Evolutionary conservation across 306 rosid genomes (phyloP).

Genomic region (Gillenia trifoliata): DNA sequence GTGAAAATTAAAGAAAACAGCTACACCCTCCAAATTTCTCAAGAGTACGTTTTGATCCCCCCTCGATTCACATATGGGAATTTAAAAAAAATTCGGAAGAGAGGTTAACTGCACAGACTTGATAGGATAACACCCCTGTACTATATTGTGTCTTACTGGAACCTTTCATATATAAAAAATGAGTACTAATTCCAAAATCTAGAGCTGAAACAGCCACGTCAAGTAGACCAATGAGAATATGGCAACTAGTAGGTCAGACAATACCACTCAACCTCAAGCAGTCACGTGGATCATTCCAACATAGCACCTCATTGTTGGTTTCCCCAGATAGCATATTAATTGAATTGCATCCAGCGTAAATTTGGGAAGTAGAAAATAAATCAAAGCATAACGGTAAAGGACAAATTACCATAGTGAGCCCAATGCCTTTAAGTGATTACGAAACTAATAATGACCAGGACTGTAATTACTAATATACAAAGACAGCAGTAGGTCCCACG

Average conservation of each 20-base stretch:
- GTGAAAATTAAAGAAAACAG: neutral
- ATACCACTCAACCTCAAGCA: neutral
- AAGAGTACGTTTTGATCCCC: neutral
- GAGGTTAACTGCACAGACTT: neutral
- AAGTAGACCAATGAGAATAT: neutral
- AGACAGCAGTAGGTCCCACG: neutral
- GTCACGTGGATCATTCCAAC: neutral
- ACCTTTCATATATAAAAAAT: neutral
- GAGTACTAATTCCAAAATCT: neutral
- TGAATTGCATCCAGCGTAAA: neutral
- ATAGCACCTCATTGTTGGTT: constrained; percentile 2
- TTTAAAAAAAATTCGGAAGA: neutral
- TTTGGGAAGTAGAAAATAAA: neutral
- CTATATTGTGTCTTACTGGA: neutral
- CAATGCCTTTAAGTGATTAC: neutral
- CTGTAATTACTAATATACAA: neutral
- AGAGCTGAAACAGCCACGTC: neutral
- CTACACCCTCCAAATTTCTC: neutral
- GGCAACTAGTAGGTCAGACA: neutral
- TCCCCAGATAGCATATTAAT: neutral
- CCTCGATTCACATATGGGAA: neutral
- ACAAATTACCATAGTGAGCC: neutral
- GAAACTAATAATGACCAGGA: neutral
- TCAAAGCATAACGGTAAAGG: neutral
- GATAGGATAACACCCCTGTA: neutral